phyloP scores from a whole-genome alignment of 1,139 yeast genomes.

The Casaregolazyma lundiana region DNA sequence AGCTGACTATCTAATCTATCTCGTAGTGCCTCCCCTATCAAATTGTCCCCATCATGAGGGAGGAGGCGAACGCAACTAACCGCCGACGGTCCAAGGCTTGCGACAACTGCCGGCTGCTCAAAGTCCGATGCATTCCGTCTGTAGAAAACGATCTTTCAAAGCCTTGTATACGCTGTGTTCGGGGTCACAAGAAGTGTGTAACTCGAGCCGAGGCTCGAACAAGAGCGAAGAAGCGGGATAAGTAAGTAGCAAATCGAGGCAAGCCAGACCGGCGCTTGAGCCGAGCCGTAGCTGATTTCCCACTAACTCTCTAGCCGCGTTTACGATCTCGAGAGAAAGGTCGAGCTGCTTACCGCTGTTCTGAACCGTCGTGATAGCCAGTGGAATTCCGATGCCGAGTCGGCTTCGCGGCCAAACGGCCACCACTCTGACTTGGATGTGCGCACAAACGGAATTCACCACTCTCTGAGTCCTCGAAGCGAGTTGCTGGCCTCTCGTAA shows the following conservation, averaged over 20 bases:
- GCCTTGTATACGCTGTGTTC: conserved; percentile 73
- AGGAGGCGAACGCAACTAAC: neutral
- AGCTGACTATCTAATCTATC: too few species aligned
- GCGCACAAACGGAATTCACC: neutral
- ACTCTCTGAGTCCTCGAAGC: neutral
- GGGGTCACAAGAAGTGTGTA: conserved; percentile 59
- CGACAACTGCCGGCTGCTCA: conserved; percentile 71
- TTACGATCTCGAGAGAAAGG: conserved; percentile 34
- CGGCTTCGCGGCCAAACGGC: too few species aligned
- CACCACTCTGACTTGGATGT: neutral
- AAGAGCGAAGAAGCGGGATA: conserved; percentile 40
- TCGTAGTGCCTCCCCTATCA: too few species aligned
- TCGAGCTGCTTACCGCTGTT: conserved; percentile 32
- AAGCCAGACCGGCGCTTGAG: too few species aligned
- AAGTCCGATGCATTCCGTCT: conserved; percentile 77
- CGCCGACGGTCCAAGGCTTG: conserved; percentile 58
- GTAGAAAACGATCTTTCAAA: conserved; percentile 53
- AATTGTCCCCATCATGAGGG: conserved; percentile 1
- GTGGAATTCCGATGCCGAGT: neutral
- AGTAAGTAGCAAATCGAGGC: too few species aligned
- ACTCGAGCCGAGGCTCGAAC: conserved; percentile 60
- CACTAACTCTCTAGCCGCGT: conserved; percentile 25
- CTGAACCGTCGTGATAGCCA: conserved; percentile 9
- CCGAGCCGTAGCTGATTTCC: neutral
- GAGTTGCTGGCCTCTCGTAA: neutral